A percentile compares a stretch with the other conserved stretches of the same genome.
phyloP scores from a whole-genome alignment of 2,329 filamentous ascomycete genomes.

The Cercospora zeae-maydis region DNA sequence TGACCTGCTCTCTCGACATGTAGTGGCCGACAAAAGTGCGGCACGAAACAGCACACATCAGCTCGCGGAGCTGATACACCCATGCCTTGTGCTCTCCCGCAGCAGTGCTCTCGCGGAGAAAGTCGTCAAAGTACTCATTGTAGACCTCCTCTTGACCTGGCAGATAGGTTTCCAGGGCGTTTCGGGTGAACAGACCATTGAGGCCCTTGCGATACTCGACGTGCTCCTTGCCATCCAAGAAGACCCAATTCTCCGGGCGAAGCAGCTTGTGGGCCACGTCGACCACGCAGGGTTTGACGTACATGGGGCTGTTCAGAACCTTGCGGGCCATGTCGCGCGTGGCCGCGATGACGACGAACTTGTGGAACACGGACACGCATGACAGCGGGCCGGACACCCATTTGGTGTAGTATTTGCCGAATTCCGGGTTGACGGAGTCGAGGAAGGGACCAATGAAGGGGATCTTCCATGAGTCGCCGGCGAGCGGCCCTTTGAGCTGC shows the following conservation, averaged over 20 bases:
- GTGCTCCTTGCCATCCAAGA: slow-evolving; percentile 90
- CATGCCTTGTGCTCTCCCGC: slow-evolving; percentile 75
- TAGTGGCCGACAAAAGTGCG: slow-evolving; percentile 97
- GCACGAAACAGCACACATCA: slow-evolving; percentile 92
- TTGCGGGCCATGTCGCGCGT: slow-evolving; percentile 94
- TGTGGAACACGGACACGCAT: slow-evolving; percentile 99
- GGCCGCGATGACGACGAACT: slow-evolving; percentile 98
- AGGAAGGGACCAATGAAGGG: slow-evolving; percentile 82
- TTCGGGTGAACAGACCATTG: slow-evolving; percentile 89
- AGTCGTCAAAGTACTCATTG: slow-evolving; percentile 77
- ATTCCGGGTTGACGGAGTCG: slow-evolving; percentile 85
- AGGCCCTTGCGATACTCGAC: slow-evolving; percentile 97
- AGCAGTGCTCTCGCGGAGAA: slow-evolving; percentile 66
- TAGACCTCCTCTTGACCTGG: slow-evolving; percentile 92
- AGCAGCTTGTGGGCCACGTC: slow-evolving; percentile 92
- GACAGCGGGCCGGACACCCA: slow-evolving; percentile 88
- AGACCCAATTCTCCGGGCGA: slow-evolving; percentile 91
- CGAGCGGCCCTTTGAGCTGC: slow-evolving; percentile 46
- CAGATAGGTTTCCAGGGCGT: slow-evolving; percentile 81
- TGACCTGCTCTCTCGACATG: slow-evolving; percentile 82
- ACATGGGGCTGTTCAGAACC: slow-evolving; percentile 89
- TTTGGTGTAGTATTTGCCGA: slow-evolving; percentile 85
- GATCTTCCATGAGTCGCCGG: slow-evolving; percentile 47
- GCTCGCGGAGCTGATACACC: slow-evolving; percentile 88
- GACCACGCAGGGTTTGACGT: slow-evolving; percentile 94